Evolutionary conservation across 768 basidiomycete species (phyloP).

Genomic region (Melanogaster broomeanus): DNA sequence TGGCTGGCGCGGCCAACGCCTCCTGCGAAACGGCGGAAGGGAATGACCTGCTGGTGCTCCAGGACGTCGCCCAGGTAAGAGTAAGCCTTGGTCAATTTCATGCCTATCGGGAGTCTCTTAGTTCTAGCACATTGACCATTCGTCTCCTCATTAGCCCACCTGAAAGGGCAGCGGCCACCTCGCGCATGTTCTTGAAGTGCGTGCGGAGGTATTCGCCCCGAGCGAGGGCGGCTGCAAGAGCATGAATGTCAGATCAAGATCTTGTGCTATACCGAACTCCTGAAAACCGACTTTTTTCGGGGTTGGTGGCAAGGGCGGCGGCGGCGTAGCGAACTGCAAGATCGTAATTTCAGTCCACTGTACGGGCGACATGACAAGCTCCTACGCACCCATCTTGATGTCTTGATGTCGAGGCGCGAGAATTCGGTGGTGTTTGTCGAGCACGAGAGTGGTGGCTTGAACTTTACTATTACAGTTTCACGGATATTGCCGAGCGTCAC

Average conservation of each 20-base stretch:
- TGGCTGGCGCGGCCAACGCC: constrained; percentile 94
- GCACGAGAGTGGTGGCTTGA: constrained; percentile 33
- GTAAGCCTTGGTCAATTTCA: constrained; percentile 95
- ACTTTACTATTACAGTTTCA: constrained; percentile 32
- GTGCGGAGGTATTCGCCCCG: constrained; percentile 98
- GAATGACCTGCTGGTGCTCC: constrained; percentile 96
- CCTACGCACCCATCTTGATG: constrained; percentile 67
- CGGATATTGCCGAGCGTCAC: constrained; percentile 30
- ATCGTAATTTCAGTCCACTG: constrained; percentile 18
- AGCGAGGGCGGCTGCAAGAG: constrained; percentile 75
- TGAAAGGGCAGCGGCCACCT: constrained; percentile 92
- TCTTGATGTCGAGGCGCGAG: no score
- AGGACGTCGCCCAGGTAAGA: constrained; percentile 90
- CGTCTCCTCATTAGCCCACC: constrained; percentile 50
- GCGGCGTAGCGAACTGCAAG: constrained; percentile 88
- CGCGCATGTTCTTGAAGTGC: constrained; percentile 99
- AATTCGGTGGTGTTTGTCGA: constrained; percentile 46
- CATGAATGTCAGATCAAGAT: constrained; percentile 9
- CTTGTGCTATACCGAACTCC: background rate
- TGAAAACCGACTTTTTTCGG: constrained; percentile 83
- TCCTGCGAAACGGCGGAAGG: constrained; percentile 94
- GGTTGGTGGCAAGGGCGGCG: constrained; percentile 83
- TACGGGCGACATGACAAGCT: constrained; percentile 17
- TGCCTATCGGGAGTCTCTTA: constrained; percentile 49
- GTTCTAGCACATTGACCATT: background rate